Evolutionary conservation across 1,284 basidiomycete species (phyloP), one percentile per base, ranked within the genome.

Genomic region (Melampsora americana): DNA sequence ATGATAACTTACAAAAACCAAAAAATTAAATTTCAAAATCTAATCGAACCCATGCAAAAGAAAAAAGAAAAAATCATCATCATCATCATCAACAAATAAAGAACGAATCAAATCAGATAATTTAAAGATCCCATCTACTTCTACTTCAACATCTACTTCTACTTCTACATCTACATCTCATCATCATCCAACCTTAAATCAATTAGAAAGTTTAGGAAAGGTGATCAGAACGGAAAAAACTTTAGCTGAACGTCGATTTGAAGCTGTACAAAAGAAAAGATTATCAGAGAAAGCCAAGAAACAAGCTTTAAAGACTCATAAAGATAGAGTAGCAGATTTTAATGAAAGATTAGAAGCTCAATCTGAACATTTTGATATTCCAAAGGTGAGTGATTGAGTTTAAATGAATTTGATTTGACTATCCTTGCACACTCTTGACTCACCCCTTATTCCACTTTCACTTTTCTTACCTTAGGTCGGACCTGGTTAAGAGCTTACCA

Each of bases 331-430:
- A 28, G 89, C 89, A 77, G 92, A 94, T 81, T 92, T 94, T 81
- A 99, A 99, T 83, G 82, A 87, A 42, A 92, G 96, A 82, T 86
- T 99, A 7, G 94, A 95, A 82, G 85, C 87, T 68, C 87, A 96
- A 77, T 91, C 90, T 81, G 92, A 95, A 85, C 93, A 95, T 86
- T 91, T 95, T 82, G 92, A 95, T 82, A 93, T 95, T 80, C 92
- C 92, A 56, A 93, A 93, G 86, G 92, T 90, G 81, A 78, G 80
- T 72, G 26, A 16, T 48, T n/a, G 16, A 16, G 18, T 16, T 44
- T 23, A 66, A 44, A 2, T 18, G 16, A 42, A 4, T 5, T 7
- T 66, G n/a, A n/a, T n/a, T n/a, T n/a, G n/a, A n/a, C n/a, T n/a
- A n/a, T n/a, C n/a, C n/a, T n/a, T n/a, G n/a, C n/a, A n/a, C n/a